Percentiles rank a stretch among this genome's conserved stretches.
These are phyloP conservation scores for Colletotrichum salicis DNA, from an alignment of 2,329 filamentous ascomycete genomes.

Conservation along the genomic window DNA sequence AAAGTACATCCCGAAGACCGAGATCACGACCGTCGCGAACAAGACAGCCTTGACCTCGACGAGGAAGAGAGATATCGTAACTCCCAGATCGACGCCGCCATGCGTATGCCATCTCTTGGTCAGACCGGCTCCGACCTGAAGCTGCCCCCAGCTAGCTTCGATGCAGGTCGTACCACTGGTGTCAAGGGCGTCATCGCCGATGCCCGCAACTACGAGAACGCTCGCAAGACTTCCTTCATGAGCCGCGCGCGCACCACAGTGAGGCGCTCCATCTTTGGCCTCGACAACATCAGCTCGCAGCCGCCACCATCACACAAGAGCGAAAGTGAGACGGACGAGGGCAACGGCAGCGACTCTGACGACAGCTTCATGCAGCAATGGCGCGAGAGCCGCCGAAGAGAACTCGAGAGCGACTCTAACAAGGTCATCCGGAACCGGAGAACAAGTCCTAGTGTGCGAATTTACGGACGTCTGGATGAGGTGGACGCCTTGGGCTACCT, in stretches of 20 bases:
- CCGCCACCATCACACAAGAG: slow-evolving; percentile 48
- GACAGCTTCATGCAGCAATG: slow-evolving; percentile 85
- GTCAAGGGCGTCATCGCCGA: slow-evolving; percentile 91
- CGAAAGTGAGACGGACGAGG: slow-evolving; percentile 58
- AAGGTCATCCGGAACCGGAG: slow-evolving; percentile 69
- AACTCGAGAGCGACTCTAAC: slow-evolving; percentile 74
- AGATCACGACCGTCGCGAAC: slow-evolving; percentile 51
- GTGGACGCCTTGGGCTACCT: slow-evolving; percentile 93
- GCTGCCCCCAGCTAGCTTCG: slow-evolving; percentile 71
- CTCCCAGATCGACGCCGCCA: slow-evolving; percentile 69
- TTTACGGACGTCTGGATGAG: slow-evolving; percentile 81
- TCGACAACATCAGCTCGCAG: slow-evolving; percentile 43
- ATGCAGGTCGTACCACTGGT: slow-evolving; percentile 78
- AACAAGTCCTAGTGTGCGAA: slow-evolving; percentile 79
- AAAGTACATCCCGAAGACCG: slow-evolving; percentile 69
- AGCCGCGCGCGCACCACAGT: slow-evolving; percentile 60
- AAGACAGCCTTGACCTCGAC: slow-evolving; percentile 58
- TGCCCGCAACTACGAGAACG: slow-evolving; percentile 79
- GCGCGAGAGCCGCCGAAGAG: slow-evolving; percentile 81
- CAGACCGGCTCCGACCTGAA: slow-evolving; percentile 61
- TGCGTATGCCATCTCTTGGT: slow-evolving; percentile 69
- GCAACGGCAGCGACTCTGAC: slow-evolving; percentile 67
- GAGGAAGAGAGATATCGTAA: slow-evolving; percentile 65
- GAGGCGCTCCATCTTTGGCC: slow-evolving; percentile 65
- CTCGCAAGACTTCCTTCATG: slow-evolving; percentile 66